A percentile compares a stretch with the other conserved stretches of the same genome.
These are phyloP conservation scores for Aspergillus chevalieri DNA, from an alignment of 2,329 filamentous ascomycete genomes.

Conservation along the genomic window DNA sequence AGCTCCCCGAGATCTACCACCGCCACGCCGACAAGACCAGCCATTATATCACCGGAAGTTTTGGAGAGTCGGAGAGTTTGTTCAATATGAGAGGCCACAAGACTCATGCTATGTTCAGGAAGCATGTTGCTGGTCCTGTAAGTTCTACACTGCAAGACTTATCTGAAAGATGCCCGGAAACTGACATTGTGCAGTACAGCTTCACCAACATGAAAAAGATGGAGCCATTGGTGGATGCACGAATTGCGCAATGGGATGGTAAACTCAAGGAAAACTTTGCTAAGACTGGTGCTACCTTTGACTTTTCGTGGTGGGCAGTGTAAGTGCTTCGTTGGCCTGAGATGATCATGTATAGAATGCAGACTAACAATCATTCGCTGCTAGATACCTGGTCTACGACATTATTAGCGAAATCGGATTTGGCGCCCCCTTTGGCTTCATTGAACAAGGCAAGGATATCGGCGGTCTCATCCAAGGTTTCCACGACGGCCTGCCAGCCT, in stretches of 20 bases:
- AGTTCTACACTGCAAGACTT: slow-evolving; percentile 1
- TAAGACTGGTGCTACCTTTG: slow-evolving; percentile 41
- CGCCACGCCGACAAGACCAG: slow-evolving; percentile 52
- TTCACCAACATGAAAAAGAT: slow-evolving; percentile 54
- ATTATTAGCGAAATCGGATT: slow-evolving; percentile 54
- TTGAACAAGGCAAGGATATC: slow-evolving; percentile 48
- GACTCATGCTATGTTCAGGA: slow-evolving; percentile 48
- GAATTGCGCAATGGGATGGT: slow-evolving; percentile 47
- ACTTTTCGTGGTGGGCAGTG: slow-evolving; percentile 53
- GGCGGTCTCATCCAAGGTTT: slow-evolving; percentile 50
- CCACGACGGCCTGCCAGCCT: slow-evolving; percentile 47
- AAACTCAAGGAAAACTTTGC: slow-evolving; percentile 46
- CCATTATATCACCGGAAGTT: slow-evolving; percentile 54
- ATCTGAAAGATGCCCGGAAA: background rate
- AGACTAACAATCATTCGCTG: background rate
- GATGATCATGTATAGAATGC: background rate
- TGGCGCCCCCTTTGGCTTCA: slow-evolving; percentile 52
- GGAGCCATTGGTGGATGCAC: slow-evolving; percentile 51
- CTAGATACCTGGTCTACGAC: slow-evolving; percentile 48
- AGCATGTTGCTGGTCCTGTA: slow-evolving; percentile 48
- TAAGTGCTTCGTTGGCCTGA: slow-evolving; percentile 14
- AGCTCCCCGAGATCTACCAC: slow-evolving; percentile 52
- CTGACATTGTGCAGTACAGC: slow-evolving; percentile 36
- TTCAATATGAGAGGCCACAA: slow-evolving; percentile 54
- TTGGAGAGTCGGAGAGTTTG: slow-evolving; percentile 50